These are phyloP conservation scores for Coemansia sp. DNA, from an alignment of 192 early-diverging fungal species.

Conservation along the genomic window DNA sequence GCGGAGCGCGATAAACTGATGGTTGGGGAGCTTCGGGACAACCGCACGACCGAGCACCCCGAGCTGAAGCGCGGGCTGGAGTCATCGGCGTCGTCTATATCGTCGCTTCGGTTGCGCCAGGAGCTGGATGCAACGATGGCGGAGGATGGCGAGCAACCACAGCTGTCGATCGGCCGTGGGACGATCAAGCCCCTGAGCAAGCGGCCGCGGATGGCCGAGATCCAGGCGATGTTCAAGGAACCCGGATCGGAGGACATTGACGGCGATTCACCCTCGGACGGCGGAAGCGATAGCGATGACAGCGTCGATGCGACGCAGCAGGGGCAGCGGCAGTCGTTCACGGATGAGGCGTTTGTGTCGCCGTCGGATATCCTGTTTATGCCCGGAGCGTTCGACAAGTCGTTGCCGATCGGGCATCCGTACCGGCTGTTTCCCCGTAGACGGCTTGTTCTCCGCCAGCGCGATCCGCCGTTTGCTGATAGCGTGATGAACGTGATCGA, in stretches of 20 bases:
- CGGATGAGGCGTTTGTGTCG: slow-evolving; percentile 35
- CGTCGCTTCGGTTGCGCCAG: slow-evolving; percentile 32
- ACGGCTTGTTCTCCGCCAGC: slow-evolving; percentile 39
- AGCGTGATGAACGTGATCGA: slow-evolving; percentile 42
- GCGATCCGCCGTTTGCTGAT: slow-evolving; percentile 33
- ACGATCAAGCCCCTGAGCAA: slow-evolving; percentile 44
- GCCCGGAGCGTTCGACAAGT: slow-evolving; percentile 11
- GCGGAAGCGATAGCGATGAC: slow-evolving; percentile 11
- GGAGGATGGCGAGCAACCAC: background rate
- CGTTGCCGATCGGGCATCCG: background rate
- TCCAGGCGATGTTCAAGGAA: background rate
- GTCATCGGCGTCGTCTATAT: slow-evolving; percentile 24
- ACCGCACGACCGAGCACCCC: slow-evolving; percentile 24
- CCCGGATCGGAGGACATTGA: slow-evolving; percentile 2
- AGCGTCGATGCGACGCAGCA: background rate
- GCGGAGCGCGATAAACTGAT: slow-evolving; percentile 35
- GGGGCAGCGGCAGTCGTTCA: background rate
- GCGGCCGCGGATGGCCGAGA: slow-evolving; percentile 13
- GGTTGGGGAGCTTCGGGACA: slow-evolving; percentile 15
- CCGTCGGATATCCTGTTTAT: slow-evolving; percentile 47
- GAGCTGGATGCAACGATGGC: slow-evolving; percentile 33
- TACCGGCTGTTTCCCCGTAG: slow-evolving; percentile 24
- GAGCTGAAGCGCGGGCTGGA: slow-evolving; percentile 43
- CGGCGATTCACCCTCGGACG: too few relatives aligned
- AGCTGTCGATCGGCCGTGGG: slow-evolving; percentile 14